These are phyloP conservation scores for Aureobasidium sp. DNA, from an alignment of 2,329 filamentous ascomycete genomes.

Conservation along the genomic window DNA sequence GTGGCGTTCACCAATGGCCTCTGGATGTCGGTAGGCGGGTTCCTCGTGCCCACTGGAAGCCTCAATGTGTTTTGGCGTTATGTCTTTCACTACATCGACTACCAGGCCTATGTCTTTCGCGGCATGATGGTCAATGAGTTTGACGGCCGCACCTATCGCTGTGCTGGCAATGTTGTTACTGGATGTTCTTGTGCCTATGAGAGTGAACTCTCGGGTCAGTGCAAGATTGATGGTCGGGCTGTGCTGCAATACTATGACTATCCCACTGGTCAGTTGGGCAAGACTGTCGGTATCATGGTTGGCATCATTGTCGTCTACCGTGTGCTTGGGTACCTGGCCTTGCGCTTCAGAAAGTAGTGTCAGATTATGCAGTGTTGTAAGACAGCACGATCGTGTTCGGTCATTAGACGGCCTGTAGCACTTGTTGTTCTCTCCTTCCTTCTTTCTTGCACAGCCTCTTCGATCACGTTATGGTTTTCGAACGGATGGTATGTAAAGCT, in stretches of 20 bases:
- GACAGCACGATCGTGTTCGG: background rate
- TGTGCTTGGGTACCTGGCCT: slow-evolving; percentile 5
- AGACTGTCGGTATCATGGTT: slow-evolving; percentile 17
- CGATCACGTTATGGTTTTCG: background rate
- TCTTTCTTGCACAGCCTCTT: background rate
- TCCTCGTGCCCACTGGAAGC: slow-evolving; percentile 63
- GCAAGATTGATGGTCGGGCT: slow-evolving; percentile 59
- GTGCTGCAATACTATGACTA: slow-evolving; percentile 63
- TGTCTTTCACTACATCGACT: slow-evolving; percentile 80
- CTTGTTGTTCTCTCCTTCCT: background rate
- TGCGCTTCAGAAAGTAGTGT: slow-evolving; percentile 10
- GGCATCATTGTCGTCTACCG: slow-evolving; percentile 16
- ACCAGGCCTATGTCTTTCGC: slow-evolving; percentile 75
- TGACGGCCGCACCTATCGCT: slow-evolving; percentile 52
- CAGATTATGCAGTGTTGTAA: too few relatives aligned
- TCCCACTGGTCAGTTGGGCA: slow-evolving; percentile 36
- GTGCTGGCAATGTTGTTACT: slow-evolving; percentile 32
- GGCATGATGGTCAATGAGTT: slow-evolving; percentile 93
- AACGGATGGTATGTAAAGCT: background rate
- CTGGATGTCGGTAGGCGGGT: slow-evolving; percentile 80
- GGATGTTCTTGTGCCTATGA: slow-evolving; percentile 62
- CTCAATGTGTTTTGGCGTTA: slow-evolving; percentile 80
- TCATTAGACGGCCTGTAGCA: too few relatives aligned
- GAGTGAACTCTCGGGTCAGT: slow-evolving; percentile 52
- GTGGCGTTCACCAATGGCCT: slow-evolving; percentile 79